phyloP scores from a whole-genome alignment of 2,329 filamentous ascomycete genomes.

The Shiraia sp. region DNA sequence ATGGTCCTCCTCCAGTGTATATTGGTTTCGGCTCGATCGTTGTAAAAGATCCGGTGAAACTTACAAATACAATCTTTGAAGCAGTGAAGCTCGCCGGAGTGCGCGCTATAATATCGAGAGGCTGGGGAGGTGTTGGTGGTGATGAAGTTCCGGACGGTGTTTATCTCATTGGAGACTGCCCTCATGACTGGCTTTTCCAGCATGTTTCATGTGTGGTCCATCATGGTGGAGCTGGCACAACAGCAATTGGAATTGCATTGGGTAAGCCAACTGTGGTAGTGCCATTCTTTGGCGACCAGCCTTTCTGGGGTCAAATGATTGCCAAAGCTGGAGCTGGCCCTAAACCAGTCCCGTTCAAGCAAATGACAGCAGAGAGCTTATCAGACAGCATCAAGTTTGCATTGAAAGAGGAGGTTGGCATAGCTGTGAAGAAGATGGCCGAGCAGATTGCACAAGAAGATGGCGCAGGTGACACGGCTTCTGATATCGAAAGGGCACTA shows the following conservation, averaged over 20 bases:
- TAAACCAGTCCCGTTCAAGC: slow-evolving; percentile 51
- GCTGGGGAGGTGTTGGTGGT: slow-evolving; percentile 54
- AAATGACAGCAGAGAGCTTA: slow-evolving; percentile 51
- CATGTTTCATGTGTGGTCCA: slow-evolving; percentile 60
- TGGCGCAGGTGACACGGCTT: slow-evolving; percentile 11
- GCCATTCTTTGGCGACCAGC: slow-evolving; percentile 63
- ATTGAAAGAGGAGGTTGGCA: slow-evolving; percentile 43
- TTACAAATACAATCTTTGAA: slow-evolving; percentile 54
- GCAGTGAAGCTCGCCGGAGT: slow-evolving; percentile 45
- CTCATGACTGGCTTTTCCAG: slow-evolving; percentile 64
- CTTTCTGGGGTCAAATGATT: slow-evolving; percentile 60
- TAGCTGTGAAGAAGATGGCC: slow-evolving; percentile 22
- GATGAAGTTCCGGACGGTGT: slow-evolving; percentile 43
- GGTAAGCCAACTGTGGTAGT: slow-evolving; percentile 59
- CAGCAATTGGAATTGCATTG: slow-evolving; percentile 57
- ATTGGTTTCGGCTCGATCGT: slow-evolving; percentile 63
- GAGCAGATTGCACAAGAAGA: slow-evolving; percentile 20
- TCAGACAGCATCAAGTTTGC: slow-evolving; percentile 53
- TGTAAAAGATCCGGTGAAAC: slow-evolving; percentile 52
- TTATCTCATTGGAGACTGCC: slow-evolving; percentile 57
- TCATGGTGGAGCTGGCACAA: slow-evolving; percentile 64
- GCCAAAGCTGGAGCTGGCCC: slow-evolving; percentile 55
- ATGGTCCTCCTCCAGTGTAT: slow-evolving; percentile 57
- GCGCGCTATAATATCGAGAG: slow-evolving; percentile 59
- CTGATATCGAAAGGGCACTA: slow-evolving; percentile 15